Evolutionary conservation across 352 stramenopile genomes (phyloP), one percentile per base, ranked within the genome.

Genomic region (Phytophthora ohioensis): DNA sequence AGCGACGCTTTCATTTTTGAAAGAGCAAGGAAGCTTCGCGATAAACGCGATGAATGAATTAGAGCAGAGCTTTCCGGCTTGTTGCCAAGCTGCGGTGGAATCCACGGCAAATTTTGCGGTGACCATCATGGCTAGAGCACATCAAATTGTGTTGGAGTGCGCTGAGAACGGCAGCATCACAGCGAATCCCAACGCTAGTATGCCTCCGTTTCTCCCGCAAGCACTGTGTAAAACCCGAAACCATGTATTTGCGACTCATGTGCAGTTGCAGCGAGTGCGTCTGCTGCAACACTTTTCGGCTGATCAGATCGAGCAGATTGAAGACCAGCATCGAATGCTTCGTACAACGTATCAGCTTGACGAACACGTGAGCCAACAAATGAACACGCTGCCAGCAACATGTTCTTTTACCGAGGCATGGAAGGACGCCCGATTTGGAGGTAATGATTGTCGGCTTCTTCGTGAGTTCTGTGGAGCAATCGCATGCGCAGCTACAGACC

Each of bases 11-110:
- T 66, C 52, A 5, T 78, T 78, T 43, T 17, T 78, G 39, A 78
- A 78, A 62, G 67, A 78, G 31, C 71, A 75, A 73, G 61, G 71
- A 17, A 75, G 71, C 43, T 78, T 75, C 27, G 60, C 63, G 35
- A 75, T 75, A 8, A 58, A 55, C 4, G 57, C 71, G 0, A 32
- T 78, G 13, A 55, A 71, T 12, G 61, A 75, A 15, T 58, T 78
- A 46, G 52, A 54, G 35, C 36, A 56, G 21, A 54, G 12, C 21
- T 68, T 69, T 42, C 60, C 65, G 12, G 52, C 46, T 27, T 67
- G 53, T n/a, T 66, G 58, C 12, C 54, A 78, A 61, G 58, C 64
- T 53, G 64, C 60, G 7, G 60, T 78, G 32, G 61, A 75, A 42
- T 58, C 57, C 10, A 75, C 62, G 11, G 66, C 71, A 39, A 59